Evolutionary conservation across 177 flowering plant species (phyloP).

Genomic region (Vitis hybrid): DNA sequence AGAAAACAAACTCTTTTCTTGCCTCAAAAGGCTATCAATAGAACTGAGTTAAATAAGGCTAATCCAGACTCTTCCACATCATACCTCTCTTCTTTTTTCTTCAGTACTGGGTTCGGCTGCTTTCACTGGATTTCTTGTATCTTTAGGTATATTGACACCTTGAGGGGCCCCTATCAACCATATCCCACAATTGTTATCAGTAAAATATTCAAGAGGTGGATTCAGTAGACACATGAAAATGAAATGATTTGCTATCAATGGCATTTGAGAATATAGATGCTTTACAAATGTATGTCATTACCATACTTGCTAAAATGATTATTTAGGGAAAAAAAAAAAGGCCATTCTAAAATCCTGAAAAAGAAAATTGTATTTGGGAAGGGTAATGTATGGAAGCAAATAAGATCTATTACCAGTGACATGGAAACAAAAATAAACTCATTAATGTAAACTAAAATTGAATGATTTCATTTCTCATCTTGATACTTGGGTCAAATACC

Average conservation of each 20-base stretch:
- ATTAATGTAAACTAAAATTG: not conserved
- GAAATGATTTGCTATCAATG: not conserved
- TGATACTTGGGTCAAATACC: not conserved
- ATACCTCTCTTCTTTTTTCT: constrained; percentile 38
- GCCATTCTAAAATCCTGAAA: too few species aligned
- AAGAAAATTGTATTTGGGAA: too few species aligned
- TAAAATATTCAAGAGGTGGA: not conserved
- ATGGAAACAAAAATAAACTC: not conserved
- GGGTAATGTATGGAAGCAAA: too few species aligned
- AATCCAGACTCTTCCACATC: constrained; percentile 2
- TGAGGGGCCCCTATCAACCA: constrained; percentile 35
- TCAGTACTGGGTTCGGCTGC: constrained; percentile 31
- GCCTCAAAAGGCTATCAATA: not conserved
- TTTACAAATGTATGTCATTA: too few species aligned
- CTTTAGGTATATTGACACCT: constrained; percentile 25
- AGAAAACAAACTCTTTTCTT: not conserved
- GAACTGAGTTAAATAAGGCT: not conserved
- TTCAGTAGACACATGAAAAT: not conserved
- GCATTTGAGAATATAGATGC: too few species aligned
- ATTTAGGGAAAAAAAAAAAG: too few species aligned
- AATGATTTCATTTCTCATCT: not conserved
- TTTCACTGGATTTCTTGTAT: constrained; percentile 29
- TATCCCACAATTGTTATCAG: constrained; percentile 1
- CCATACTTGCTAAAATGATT: too few species aligned
- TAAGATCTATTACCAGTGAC: not conserved